These are phyloP conservation scores for Melastoma candidum DNA, from an alignment of 441 rosid genomes.

Conservation along the genomic window DNA sequence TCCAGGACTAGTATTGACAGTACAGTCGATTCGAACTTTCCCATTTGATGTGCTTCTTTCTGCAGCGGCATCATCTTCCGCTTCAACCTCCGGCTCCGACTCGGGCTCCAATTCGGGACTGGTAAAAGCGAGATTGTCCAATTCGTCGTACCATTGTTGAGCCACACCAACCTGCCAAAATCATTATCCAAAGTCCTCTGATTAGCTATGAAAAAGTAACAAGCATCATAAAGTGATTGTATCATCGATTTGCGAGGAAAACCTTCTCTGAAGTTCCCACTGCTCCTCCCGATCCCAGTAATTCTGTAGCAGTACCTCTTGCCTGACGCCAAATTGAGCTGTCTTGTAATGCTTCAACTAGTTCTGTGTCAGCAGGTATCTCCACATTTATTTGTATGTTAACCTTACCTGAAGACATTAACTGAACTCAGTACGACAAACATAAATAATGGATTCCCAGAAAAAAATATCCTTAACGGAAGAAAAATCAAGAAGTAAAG, in stretches of 20 bases:
- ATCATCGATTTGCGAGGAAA: not conserved
- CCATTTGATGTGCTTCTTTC: slow-evolving; percentile 28
- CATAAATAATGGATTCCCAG: too few species aligned
- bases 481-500: not conserved
- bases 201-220: slow-evolving; percentile 3
- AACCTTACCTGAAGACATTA: slow-evolving; percentile 42
- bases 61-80: slow-evolving; percentile 28
- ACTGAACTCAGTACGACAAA: too few species aligned
- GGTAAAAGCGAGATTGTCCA: slow-evolving; percentile 70
- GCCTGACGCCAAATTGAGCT: slow-evolving; percentile 80
- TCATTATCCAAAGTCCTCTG: slow-evolving; percentile 17
- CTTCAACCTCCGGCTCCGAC: slow-evolving; percentile 9
- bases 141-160: slow-evolving; percentile 83
- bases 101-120: slow-evolving; percentile 32
- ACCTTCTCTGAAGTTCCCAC: slow-evolving; percentile 63
- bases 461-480: not conserved
- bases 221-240: slow-evolving; percentile 1
- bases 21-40: slow-evolving; percentile 41
- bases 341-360: slow-evolving; percentile 74
- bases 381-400: slow-evolving; percentile 53
- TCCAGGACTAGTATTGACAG: slow-evolving; percentile 77
- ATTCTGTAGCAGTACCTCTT: slow-evolving; percentile 64
- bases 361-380: slow-evolving; percentile 55
- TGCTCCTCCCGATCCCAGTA: slow-evolving; percentile 27
- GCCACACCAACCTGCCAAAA: slow-evolving; percentile 64